Evolutionary conservation across 148 eudicot genomes (phyloP).

Genomic region (Heliamphora exappendiculata): DNA sequence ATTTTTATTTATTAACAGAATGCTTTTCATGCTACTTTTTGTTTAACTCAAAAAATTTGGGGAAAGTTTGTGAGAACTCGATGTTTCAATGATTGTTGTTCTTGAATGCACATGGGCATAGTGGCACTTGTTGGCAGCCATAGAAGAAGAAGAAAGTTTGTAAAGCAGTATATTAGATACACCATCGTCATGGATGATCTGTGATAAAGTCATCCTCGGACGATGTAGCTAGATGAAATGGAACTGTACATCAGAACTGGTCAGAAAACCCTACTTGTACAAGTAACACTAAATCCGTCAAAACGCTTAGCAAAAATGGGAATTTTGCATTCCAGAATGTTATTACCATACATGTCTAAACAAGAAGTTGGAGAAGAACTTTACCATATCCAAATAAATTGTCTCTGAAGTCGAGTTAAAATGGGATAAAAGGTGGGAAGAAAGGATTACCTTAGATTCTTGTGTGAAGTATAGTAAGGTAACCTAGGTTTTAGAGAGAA

Average conservation of each 20-base stretch:
- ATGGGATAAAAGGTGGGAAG: not conserved
- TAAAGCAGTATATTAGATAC: not conserved
- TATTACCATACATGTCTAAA: not conserved
- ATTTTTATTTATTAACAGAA: not conserved
- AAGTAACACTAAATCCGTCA: not conserved
- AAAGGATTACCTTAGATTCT: not conserved
- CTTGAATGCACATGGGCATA: not conserved
- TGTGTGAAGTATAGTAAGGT: not conserved
- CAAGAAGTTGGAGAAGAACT: not conserved
- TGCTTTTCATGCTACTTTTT: not conserved
- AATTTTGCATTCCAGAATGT: not conserved
- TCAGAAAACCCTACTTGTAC: not conserved
- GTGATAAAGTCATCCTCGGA: not conserved
- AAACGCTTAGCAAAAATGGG: not conserved
- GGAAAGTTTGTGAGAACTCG: not conserved
- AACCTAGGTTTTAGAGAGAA: not conserved
- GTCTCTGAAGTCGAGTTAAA: not conserved
- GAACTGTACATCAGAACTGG: not conserved
- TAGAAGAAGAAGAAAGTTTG: not conserved
- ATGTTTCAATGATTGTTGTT: not conserved
- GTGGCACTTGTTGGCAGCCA: no score
- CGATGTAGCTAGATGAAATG: not conserved
- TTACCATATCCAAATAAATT: not conserved
- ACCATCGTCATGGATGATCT: not conserved
- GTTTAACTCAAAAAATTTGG: not conserved